These are phyloP conservation scores for Salix caprea DNA, from an alignment of 345 rosid species.

Conservation along the genomic window DNA sequence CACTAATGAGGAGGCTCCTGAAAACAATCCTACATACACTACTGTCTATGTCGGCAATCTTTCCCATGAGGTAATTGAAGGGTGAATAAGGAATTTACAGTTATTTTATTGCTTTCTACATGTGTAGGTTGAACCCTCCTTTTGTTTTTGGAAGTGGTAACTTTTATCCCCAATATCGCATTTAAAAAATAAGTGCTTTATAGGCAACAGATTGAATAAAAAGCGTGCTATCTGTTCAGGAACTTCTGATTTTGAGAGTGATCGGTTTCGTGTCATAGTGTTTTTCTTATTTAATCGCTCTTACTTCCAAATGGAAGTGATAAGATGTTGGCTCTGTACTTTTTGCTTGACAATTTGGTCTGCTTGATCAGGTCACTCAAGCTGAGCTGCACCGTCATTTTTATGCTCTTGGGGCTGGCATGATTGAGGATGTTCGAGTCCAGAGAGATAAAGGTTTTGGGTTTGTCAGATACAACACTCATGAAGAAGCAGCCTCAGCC, in stretches of 20 bases:
- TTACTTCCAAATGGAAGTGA: not conserved
- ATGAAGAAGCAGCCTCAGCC: constrained; percentile 83
- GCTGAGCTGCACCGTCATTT: constrained; percentile 86
- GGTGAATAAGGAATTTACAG: not conserved
- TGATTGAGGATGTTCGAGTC: constrained; percentile 89
- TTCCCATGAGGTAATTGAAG: constrained; percentile 61
- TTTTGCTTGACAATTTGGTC: constrained; percentile 1
- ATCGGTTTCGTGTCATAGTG: not conserved
- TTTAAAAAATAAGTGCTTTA: not conserved
- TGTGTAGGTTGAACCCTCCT: not conserved
- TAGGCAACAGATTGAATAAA: not conserved
- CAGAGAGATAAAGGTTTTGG: constrained; percentile 98
- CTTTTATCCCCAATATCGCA: not conserved
- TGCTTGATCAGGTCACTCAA: constrained; percentile 53
- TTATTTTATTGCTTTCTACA: not conserved
- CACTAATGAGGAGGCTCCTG: constrained; percentile 71
- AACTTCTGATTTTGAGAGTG: not conserved
- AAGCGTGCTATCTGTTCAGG: not conserved
- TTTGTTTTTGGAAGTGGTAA: not conserved
- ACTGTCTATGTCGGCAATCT: constrained; percentile 98
- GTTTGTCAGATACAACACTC: constrained; percentile 84
- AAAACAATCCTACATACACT: constrained; percentile 82
- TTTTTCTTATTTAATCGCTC: not conserved
- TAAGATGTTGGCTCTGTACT: not conserved
- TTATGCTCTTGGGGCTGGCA: constrained; percentile 83